A percentile compares a stretch with the other conserved stretches of the same genome.
phyloP scores from a whole-genome alignment of 306 rosid species.

The Trifolium subterraneum region DNA sequence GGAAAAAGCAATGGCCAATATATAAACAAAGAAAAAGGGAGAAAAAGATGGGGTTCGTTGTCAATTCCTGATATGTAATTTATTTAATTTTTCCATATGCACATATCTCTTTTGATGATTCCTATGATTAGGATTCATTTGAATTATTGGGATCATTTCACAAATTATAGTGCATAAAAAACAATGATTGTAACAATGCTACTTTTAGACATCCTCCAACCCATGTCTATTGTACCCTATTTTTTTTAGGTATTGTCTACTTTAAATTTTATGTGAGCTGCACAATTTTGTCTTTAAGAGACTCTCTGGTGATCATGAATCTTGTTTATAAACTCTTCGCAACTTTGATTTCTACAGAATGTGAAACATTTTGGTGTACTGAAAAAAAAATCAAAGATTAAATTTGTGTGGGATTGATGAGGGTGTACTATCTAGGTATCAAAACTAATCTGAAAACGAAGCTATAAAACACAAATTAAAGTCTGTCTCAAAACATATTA shows the following conservation, averaged over 20 bases:
- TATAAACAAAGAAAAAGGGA: slow-evolving; percentile 36
- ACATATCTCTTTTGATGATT: slow-evolving; percentile 69
- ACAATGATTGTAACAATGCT: slow-evolving; percentile 71
- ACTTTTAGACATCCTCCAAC: slow-evolving; percentile 37
- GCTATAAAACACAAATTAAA: too few species aligned
- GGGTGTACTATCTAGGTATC: too few species aligned
- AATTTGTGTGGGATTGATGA: too few species aligned
- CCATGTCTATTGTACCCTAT: not conserved
- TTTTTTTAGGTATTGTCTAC: not conserved
- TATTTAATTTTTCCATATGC: slow-evolving; percentile 22
- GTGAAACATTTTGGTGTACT: too few species aligned
- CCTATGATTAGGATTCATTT: slow-evolving; percentile 61
- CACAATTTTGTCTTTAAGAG: not conserved
- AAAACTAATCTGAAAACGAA: too few species aligned
- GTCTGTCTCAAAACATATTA: too few species aligned
- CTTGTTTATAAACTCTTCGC: too few species aligned
- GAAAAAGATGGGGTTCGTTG: slow-evolving; percentile 52
- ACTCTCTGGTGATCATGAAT: too few species aligned
- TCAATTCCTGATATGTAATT: slow-evolving; percentile 58
- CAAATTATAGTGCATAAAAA: slow-evolving; percentile 62
- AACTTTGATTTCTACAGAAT: too few species aligned
- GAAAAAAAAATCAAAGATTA: too few species aligned
- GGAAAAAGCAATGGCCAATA: slow-evolving; percentile 44
- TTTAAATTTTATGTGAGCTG: too few species aligned
- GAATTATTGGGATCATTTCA: slow-evolving; percentile 69